Base-by-base conservation (phyloP, 116 monocot species). In the Iris pallida region DNA sequence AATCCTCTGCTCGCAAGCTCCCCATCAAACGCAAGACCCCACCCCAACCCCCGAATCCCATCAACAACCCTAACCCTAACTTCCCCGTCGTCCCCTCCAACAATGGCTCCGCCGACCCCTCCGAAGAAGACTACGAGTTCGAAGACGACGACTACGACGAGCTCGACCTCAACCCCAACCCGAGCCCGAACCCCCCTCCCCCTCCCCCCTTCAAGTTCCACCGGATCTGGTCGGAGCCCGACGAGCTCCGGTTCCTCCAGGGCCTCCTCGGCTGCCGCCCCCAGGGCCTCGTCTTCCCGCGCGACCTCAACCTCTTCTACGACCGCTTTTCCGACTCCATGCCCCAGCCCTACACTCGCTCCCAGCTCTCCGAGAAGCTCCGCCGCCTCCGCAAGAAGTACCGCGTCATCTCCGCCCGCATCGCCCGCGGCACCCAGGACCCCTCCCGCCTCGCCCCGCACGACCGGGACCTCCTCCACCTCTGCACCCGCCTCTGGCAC, bases 331-430 rank as follows among this genome's bases (percentile, higher is more conserved):
- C 86, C 3, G 91, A 85, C 45, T 82, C 83, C 20, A 88, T 95
- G 95, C 79, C 88, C n/a, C 81, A 81, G 77, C 90, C 94, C 18
- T 95, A 88, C 75, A 85, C 88, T 11, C 82, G 90, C 7, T 88
- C 88, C 2, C 95, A 95, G 88, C 86, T 95, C 58, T 95, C 88
- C 46, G 95, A 95, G 82, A 95, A 95, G 84, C 91, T 95, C 45
- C 81, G 95, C 7, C 78, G 95, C 42, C 78, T 95, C 16, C 78
- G 90, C 46, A 95, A 88, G 81, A 95, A 95, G 81, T 88, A 79
- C 76, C 80, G 88, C 44, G 57, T 76, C 67, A 79, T 80, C 65
- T 82, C 86, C 51, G 76, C 68, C 11, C 81, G 91, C 48, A 67
- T 95, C 74, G 45, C 72, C 45, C 81, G 83, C 14, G 88, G 91